Evolutionary conservation across 257 asterid species (phyloP), one percentile per base, ranked within the genome.

Genomic region (Salvia rosmarinus): DNA sequence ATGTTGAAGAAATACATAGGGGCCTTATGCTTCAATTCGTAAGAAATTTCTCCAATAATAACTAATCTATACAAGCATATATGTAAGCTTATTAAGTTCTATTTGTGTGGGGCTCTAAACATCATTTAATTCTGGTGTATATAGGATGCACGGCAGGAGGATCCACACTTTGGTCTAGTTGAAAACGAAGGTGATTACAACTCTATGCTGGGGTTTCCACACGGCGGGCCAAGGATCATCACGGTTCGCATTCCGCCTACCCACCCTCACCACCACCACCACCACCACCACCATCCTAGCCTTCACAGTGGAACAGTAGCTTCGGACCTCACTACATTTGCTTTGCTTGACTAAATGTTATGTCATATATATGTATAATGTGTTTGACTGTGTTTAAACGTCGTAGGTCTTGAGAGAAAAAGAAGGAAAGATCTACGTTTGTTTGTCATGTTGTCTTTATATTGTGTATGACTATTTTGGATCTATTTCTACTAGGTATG

Each of bases 111-210:
- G 12, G 28, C 57, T 9, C 12, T 6, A 67, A 16, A 21, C 0
- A 21, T 32, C 47, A 4, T 12, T 21, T 23, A 9, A 65, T 35
- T 20, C 1, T 8, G 44, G 13, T 23, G n/a, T n/a, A n/a, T n/a
- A 6, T 32, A 95, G 98, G 96, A 91, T 70, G 90, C 90, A 19
- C 83, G 89, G 65, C 88, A 82, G 3, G 97, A 88, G 77, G 98
- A 95, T 76, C 95, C 99, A 46, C 96, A 89, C 67, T 91, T 83
- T 35, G 99, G 97, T 2, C 70, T 91, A 76, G 96, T 95, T 2
- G 99, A 95, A 12, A 86, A 91, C 16, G 99, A 84, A 55, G 92
- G 85, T 14, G 99, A 84, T 69, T 95, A 86, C 70, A 80, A 79
- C 59, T 67, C 92, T 0, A 75, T 88, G 62, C 78, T 87, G 60